Evolutionary conservation across 257 asterid genomes (phyloP).

Genomic region (Solanum etuberosum): DNA sequence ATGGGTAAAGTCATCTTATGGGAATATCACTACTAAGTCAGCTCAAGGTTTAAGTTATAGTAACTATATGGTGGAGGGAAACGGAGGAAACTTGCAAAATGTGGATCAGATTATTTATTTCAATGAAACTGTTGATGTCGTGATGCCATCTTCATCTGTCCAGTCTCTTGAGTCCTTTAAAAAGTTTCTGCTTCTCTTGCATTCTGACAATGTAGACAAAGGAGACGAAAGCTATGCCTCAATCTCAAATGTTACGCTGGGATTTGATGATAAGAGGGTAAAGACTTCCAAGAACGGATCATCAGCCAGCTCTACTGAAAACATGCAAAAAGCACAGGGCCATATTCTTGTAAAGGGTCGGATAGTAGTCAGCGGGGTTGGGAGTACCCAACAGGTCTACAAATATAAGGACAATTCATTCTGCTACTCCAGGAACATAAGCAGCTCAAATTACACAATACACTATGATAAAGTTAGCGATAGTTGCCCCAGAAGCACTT

Average conservation of each 20-base stretch:
- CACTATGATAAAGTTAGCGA: conserved; percentile 34
- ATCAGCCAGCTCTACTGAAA: conserved; percentile 18
- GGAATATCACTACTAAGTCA: conserved; percentile 30
- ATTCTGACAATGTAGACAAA: conserved; percentile 26
- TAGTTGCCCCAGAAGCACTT: conserved; percentile 8
- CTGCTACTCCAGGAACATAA: conserved; percentile 50
- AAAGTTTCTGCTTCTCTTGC: conserved; percentile 18
- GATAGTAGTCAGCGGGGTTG: conserved; percentile 37
- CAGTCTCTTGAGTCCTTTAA: conserved; percentile 15
- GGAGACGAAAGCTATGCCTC: conserved; percentile 35
- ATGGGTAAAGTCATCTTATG: conserved; percentile 58
- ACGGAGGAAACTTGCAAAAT: conserved; percentile 52
- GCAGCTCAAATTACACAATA: conserved; percentile 72
- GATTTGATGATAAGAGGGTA: conserved; percentile 29
- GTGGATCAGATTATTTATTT: conserved; percentile 40
- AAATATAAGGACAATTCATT: conserved; percentile 15
- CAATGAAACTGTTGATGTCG: conserved; percentile 17
- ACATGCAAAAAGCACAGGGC: conserved; percentile 48
- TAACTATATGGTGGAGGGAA: conserved; percentile 46
- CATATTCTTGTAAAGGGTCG: conserved; percentile 45
- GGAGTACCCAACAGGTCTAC: conserved; percentile 54
- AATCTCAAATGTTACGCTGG: conserved; percentile 44
- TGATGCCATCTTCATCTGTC: conserved; percentile 10
- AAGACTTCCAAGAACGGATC: conserved; percentile 14
- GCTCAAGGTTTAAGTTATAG: conserved; percentile 29